Evolutionary conservation across 495 filamentous ascomycete species (phyloP), one percentile per base, ranked within the genome.

Genomic region (Podospora comata): DNA sequence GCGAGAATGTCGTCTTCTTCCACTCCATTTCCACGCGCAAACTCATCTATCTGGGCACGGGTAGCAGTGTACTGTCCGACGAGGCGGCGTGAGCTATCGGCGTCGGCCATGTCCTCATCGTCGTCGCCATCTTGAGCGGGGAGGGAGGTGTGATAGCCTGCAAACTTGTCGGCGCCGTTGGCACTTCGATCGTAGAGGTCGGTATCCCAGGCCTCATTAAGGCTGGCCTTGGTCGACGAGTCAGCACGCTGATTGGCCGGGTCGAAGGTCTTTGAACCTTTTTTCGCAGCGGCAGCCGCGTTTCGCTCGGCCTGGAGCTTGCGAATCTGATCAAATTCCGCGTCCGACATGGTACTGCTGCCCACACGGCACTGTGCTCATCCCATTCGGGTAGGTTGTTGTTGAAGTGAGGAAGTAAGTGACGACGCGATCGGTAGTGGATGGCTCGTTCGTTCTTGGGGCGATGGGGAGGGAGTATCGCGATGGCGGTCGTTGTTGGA

Each of bases 1-100:
- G 92, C 83, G 69, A 99, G 82, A 15, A 93, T 91, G 75, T 99
- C 96, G 70, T 95, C 94, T 78, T 97, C 94, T 76, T 94, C 92
- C 26, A 92, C 92, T 56, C 91, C 91, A 68, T 85, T 87, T 61
- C 93, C 92, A 58, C 83, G 88, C 9, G 94, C 92, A 80, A 97
- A 94, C 83, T 99, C 96, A 77, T 97, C 92, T 77, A 98, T 91
- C 82, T 97, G 92, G 64, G 89, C 87, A 72, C 86, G 88, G 18
- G 93, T 92, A 20, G 96, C 96, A 15, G 96, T 99, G 79, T 98
- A 99, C 79, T 99, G 96, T 67, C 94, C 96, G 32, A 98, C 93
- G 67, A 99, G 82, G 72, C 90, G 87, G 74, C 91, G 87, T 71
- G 88, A 86, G 65, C 84, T 88, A 74, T 91, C 89, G 70, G 81